Evolutionary conservation across 2,329 filamentous ascomycete genomes (phyloP), one percentile per base, ranked within the genome.

Genomic region (Colletotrichum acutatum): DNA sequence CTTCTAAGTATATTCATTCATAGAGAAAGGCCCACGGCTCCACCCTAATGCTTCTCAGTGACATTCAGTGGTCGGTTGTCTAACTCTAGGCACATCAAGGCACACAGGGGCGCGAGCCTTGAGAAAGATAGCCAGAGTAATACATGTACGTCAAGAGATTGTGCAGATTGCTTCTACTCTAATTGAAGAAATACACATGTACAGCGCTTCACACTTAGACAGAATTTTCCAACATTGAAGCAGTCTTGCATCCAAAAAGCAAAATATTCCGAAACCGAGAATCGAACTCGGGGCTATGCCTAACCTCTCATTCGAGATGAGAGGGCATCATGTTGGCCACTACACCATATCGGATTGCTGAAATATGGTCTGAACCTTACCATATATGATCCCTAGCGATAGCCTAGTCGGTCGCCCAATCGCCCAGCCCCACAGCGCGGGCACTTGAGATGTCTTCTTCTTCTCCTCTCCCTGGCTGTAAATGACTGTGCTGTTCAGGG

Each of bases 201-300:
- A 34, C 2, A 11, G 32, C 1, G 32, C 37, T 42, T 7, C 14
- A 42, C 37, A 3, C 19, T 19, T 42, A 3, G 14, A 42, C 37
- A 7, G 14, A 42, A 19, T 7, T 19, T 42, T 42, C 5, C 6
- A 19, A 3, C 16, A 42, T 19, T 42, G 2, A 32, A 8, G 5
- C 37, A 19, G 5, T 42, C 11, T 7, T 9, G 42, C 14, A 42
- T 0, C 37, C 37, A 16, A 19, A 19, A 49, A 11, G 22, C 9
- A 54, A 28, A 54, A 54, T 22, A 14, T 72, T 72, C 66, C 66
- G 70, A 72, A 69, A 72, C 70, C 66, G 70, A 72, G 70, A 69
- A 72, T 72, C 70, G 66, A 72, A 69, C 70, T 72, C 66, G 70
- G 66, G 70, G 70, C 70, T 72, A 72, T 69, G 70, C 70, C 70